phyloP scores from a whole-genome alignment of 2,329 filamentous ascomycete species.

The Tolypocladium pustulatum region DNA sequence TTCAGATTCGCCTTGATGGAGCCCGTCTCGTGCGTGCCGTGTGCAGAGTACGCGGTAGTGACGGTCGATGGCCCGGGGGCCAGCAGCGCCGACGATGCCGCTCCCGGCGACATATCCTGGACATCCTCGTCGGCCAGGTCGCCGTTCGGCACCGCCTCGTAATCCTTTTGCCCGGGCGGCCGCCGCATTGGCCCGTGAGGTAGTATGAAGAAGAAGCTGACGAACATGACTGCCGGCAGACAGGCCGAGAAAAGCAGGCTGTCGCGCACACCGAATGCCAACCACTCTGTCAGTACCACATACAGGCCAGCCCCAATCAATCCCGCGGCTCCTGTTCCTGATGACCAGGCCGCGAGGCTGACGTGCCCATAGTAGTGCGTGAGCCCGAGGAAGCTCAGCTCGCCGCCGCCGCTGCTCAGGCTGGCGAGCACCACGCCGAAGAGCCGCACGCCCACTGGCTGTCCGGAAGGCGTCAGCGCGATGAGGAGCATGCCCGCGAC shows the following conservation, averaged over 20 bases:
- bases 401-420: constrained; percentile 75
- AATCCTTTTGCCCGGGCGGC: constrained; percentile 33
- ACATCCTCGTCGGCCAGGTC: constrained; percentile 27
- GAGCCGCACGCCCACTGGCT: constrained; percentile 64
- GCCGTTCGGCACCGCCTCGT: constrained; percentile 38
- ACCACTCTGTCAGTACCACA: constrained; percentile 70
- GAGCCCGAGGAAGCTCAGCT: constrained; percentile 81
- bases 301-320: constrained; percentile 82
- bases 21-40: constrained; percentile 15
- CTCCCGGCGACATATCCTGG: constrained; percentile 22
- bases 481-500: constrained; percentile 82
- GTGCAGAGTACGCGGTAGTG: constrained; percentile 27
- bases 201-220: constrained; percentile 76
- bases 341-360: constrained; percentile 84
- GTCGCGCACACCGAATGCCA: constrained; percentile 61
- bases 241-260: constrained; percentile 71
- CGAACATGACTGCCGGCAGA: constrained; percentile 70
- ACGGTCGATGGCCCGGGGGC: constrained; percentile 29
- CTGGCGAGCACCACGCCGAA: constrained; percentile 77
- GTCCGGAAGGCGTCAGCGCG: constrained; percentile 60
- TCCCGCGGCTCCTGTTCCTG: constrained; percentile 82
- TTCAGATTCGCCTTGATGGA: constrained; percentile 42
- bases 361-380: constrained; percentile 89
- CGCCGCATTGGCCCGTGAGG: constrained; percentile 56
- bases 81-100: constrained; percentile 38